These are phyloP conservation scores for Wickerhamiella domercqiae DNA, from an alignment of 805 yeast genomes.

Conservation along the genomic window DNA sequence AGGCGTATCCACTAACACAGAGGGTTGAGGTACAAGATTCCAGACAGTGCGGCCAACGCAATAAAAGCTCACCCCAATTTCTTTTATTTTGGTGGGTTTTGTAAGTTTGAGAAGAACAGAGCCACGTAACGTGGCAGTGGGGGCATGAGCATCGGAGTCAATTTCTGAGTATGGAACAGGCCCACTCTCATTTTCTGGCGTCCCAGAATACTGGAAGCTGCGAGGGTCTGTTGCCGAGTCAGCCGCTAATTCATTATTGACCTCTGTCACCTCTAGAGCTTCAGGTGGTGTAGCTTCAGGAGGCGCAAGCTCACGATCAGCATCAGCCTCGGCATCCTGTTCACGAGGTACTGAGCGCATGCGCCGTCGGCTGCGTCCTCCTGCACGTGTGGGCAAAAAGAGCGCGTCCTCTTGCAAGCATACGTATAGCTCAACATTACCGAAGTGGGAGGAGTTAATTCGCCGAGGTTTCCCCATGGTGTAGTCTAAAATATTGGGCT, in stretches of 20 bases:
- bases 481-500: slow-evolving; percentile 11
- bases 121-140: slow-evolving; percentile 52
- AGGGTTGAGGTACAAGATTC: slow-evolving; percentile 50
- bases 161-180: slow-evolving; percentile 2
- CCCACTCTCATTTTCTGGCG: background rate
- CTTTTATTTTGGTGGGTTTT: slow-evolving; percentile 58
- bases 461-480: slow-evolving; percentile 22
- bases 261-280: background rate
- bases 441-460: slow-evolving; percentile 21
- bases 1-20: slow-evolving; percentile 17
- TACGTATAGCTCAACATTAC: slow-evolving; percentile 21
- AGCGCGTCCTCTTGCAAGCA: slow-evolving; percentile 22
- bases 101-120: slow-evolving; percentile 53
- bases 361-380: slow-evolving; percentile 3
- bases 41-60: slow-evolving; percentile 71
- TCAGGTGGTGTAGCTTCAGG: no score
- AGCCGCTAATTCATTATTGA: background rate
- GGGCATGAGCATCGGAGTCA: slow-evolving; percentile 2
- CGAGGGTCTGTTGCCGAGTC: background rate
- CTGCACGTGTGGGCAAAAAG: slow-evolving; percentile 16
- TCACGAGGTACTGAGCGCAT: background rate
- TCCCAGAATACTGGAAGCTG: background rate
- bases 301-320: no score
- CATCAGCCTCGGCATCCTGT: no score
- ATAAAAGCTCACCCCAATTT: slow-evolving; percentile 44